These are phyloP conservation scores for Cutaneotrichosporon cavernicola DNA, from an alignment of 1,284 basidiomycete species.

Conservation along the genomic window DNA sequence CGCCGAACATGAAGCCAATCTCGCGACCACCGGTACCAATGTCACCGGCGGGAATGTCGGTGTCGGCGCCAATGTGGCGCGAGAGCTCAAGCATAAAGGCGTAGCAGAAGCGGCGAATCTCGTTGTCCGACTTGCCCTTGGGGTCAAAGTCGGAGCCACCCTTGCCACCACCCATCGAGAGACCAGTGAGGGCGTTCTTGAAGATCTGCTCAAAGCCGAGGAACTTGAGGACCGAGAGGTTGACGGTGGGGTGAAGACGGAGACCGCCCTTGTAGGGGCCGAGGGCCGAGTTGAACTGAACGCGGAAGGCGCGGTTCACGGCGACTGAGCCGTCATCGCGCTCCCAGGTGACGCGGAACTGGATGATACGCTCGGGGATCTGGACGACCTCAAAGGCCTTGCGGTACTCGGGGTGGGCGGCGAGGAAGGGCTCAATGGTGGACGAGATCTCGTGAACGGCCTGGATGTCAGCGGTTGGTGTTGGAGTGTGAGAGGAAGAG, in stretches of 20 bases:
- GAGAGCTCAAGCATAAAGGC: slow-evolving; percentile 73
- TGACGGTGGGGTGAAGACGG: slow-evolving; percentile 74
- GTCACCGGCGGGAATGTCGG: slow-evolving; percentile 77
- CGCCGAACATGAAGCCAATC: slow-evolving; percentile 69
- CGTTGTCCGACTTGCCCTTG: slow-evolving; percentile 74
- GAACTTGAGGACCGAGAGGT: slow-evolving; percentile 82
- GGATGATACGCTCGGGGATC: slow-evolving; percentile 72
- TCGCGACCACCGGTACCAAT: slow-evolving; percentile 70
- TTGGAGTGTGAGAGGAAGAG: background rate
- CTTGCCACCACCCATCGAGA: slow-evolving; percentile 73
- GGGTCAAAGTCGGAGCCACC: slow-evolving; percentile 74
- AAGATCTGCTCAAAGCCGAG: slow-evolving; percentile 79
- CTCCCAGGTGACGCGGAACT: slow-evolving; percentile 78
- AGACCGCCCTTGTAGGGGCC: slow-evolving; percentile 82
- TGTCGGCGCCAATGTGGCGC: slow-evolving; percentile 69
- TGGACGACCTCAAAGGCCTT: slow-evolving; percentile 67
- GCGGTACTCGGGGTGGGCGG: slow-evolving; percentile 68
- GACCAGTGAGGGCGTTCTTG: slow-evolving; percentile 78
- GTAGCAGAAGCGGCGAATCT: slow-evolving; percentile 68
- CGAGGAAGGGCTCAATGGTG: slow-evolving; percentile 68
- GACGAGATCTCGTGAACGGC: slow-evolving; percentile 66
- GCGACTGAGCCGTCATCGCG: slow-evolving; percentile 67
- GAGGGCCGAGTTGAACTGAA: slow-evolving; percentile 78
- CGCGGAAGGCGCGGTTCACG: slow-evolving; percentile 74
- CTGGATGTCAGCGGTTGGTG: slow-evolving; percentile 15